Evolutionary conservation across 2,329 filamentous ascomycete species (phyloP).

Genomic region (Alternaria incomplexa): DNA sequence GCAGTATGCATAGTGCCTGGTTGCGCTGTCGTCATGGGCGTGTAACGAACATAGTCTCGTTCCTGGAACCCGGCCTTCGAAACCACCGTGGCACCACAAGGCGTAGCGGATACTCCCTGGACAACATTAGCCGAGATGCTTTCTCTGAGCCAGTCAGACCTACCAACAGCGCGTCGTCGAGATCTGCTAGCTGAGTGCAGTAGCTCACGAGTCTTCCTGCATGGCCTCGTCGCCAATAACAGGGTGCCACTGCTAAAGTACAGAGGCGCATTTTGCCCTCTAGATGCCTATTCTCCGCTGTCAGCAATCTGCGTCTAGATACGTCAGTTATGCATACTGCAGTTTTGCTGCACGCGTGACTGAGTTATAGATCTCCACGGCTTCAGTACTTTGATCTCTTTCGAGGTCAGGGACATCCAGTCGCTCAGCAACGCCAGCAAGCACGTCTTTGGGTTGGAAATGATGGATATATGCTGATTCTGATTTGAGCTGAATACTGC

Average conservation of each 20-base stretch:
- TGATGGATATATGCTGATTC: constrained; percentile 24
- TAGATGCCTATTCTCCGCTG: constrained; percentile 11
- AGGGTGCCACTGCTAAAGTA: constrained; percentile 30
- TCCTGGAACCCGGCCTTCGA: constrained; percentile 38
- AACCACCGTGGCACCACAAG: constrained; percentile 28
- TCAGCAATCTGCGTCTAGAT: neutral
- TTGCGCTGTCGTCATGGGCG: constrained; percentile 3
- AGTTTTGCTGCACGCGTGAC: constrained; percentile 30
- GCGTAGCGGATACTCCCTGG: constrained; percentile 34
- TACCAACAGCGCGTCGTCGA: constrained; percentile 28
- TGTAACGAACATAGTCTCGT: constrained; percentile 27
- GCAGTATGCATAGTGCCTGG: neutral
- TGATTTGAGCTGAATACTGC: constrained; percentile 29
- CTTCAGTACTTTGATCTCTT: constrained; percentile 27
- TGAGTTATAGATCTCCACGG: constrained; percentile 23
- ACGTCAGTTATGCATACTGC: constrained; percentile 18
- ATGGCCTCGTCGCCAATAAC: constrained; percentile 38
- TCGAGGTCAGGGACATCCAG: constrained; percentile 1
- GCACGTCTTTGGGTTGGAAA: constrained; percentile 28
- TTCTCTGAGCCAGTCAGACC: constrained; percentile 1
- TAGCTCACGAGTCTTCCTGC: constrained; percentile 31
- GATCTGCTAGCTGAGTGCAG: constrained; percentile 33
- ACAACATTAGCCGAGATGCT: neutral
- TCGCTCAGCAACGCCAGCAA: constrained; percentile 7
- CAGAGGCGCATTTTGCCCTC: constrained; percentile 23